Evolutionary conservation across 1,139 yeast species (phyloP).

Genomic region (Kluyveromyces sp.): DNA sequence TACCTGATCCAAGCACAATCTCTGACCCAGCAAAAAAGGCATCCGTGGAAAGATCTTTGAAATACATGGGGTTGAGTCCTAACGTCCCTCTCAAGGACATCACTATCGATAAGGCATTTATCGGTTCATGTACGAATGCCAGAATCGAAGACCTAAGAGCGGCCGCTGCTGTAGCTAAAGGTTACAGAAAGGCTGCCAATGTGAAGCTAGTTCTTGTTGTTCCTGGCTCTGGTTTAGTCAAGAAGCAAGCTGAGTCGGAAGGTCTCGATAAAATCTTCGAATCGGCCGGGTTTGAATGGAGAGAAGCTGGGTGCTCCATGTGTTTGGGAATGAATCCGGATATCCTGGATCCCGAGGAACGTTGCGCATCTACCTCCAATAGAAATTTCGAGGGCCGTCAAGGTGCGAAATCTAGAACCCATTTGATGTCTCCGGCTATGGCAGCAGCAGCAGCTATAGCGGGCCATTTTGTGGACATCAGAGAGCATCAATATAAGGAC

Average conservation of each 20-base stretch:
- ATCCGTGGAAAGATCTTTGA: conserved; percentile 85
- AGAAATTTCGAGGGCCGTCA: conserved; percentile 99
- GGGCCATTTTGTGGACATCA: conserved; percentile 86
- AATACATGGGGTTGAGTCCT: conserved; percentile 85
- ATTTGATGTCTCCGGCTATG: conserved; percentile 97
- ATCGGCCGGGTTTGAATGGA: conserved; percentile 95
- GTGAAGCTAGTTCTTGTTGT: conserved; percentile 84
- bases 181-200: conserved; percentile 76
- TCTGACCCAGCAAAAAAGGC: conserved; percentile 69
- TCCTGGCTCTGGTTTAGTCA: conserved; percentile 95
- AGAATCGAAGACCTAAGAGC: conserved; percentile 95
- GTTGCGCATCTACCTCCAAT: conserved; percentile 98
- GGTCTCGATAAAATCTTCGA: conserved; percentile 86
- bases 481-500: conserved; percentile 62
- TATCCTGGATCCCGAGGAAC: conserved; percentile 85
- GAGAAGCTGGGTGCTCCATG: conserved; percentile 99
- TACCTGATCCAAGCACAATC: conserved; percentile 78
- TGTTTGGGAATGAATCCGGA: conserved; percentile 99
- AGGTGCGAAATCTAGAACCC: conserved; percentile 95
- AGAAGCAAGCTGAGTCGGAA: conserved; percentile 86
- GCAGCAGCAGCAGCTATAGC: conserved; percentile 97
- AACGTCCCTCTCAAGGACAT: conserved; percentile 72
- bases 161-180: conserved; percentile 90
- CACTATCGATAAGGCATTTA: conserved; percentile 82
- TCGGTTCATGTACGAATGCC: conserved; percentile 97